Evolutionary conservation across 805 yeast genomes (phyloP).

Genomic region (Ogataea allantospora): DNA sequence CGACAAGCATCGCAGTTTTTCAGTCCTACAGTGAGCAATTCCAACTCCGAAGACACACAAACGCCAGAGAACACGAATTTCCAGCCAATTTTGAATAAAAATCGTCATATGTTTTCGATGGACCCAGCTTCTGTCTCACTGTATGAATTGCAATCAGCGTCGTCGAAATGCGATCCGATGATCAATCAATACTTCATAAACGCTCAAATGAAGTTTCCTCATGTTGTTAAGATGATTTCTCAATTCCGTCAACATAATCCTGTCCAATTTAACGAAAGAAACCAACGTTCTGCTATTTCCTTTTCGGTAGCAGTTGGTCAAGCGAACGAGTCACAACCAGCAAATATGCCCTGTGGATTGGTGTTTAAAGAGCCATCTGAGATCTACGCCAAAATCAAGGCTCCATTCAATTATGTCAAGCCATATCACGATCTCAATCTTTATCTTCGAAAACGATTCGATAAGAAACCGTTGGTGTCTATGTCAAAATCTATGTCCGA

Average conservation of each 20-base stretch:
- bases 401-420: slow-evolving; percentile 85
- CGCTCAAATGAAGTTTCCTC: slow-evolving; percentile 55
- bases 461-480: slow-evolving; percentile 57
- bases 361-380: slow-evolving; percentile 66
- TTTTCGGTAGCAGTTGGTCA: slow-evolving; percentile 44
- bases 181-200: slow-evolving; percentile 73
- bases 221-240: slow-evolving; percentile 48
- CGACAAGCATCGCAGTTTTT: slow-evolving; percentile 21
- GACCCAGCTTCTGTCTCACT: not conserved
- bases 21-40: slow-evolving; percentile 37
- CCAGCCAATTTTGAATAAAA: slow-evolving; percentile 26
- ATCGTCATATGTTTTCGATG: slow-evolving; percentile 10
- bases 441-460: slow-evolving; percentile 70
- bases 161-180: slow-evolving; percentile 51
- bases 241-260: slow-evolving; percentile 41
- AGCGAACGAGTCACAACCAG: slow-evolving; percentile 15
- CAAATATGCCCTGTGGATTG: slow-evolving; percentile 36
- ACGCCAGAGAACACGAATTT: slow-evolving; percentile 24
- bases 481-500: slow-evolving; percentile 89
- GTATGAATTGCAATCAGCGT: slow-evolving; percentile 16
- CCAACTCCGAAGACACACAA: slow-evolving; percentile 28
- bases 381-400: slow-evolving; percentile 69
- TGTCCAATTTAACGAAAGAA: slow-evolving; percentile 34
- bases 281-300: slow-evolving; percentile 40
- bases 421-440: slow-evolving; percentile 82